Percentiles rank a stretch among this genome's conserved stretches.
Evolutionary conservation across 257 asterid genomes (phyloP).

Genomic region (Handroanthus guayacan): DNA sequence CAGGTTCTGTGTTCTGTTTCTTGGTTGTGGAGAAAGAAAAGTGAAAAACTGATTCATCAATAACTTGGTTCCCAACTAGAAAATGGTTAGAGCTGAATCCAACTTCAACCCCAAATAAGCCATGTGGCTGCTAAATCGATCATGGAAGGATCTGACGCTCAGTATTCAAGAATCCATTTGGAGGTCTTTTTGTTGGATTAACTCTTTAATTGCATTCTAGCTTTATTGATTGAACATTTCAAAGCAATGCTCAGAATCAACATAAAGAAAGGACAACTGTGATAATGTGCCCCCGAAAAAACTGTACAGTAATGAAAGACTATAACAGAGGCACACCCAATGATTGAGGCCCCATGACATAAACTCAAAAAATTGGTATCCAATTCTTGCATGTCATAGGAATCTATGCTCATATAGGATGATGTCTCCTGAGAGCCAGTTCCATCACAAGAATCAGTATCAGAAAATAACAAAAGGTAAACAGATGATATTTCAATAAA

Average conservation of each 20-base stretch:
- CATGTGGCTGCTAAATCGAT: background rate
- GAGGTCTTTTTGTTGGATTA: background rate
- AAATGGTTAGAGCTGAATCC: constrained; percentile 2
- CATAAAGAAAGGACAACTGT: background rate
- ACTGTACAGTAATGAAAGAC: background rate
- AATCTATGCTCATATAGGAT: background rate
- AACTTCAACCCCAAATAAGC: background rate
- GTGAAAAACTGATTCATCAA: background rate
- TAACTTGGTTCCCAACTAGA: constrained; percentile 11
- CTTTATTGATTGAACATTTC: background rate
- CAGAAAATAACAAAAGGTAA: constrained; percentile 19
- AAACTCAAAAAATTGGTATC: constrained; percentile 2
- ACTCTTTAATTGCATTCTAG: background rate
- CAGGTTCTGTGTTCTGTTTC: background rate
- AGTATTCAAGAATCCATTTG: background rate
- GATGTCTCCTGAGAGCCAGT: constrained; percentile 5
- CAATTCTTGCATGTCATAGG: constrained; percentile 15
- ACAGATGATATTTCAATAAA: background rate
- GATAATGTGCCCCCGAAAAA: constrained; percentile 12
- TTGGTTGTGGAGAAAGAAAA: background rate
- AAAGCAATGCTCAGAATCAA: background rate
- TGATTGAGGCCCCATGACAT: background rate
- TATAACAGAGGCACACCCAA: background rate
- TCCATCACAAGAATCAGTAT: constrained; percentile 10
- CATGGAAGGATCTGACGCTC: background rate